Conservation (phyloP, 169 alveolate genomes). For the Plasmodium vinckei region DNA sequence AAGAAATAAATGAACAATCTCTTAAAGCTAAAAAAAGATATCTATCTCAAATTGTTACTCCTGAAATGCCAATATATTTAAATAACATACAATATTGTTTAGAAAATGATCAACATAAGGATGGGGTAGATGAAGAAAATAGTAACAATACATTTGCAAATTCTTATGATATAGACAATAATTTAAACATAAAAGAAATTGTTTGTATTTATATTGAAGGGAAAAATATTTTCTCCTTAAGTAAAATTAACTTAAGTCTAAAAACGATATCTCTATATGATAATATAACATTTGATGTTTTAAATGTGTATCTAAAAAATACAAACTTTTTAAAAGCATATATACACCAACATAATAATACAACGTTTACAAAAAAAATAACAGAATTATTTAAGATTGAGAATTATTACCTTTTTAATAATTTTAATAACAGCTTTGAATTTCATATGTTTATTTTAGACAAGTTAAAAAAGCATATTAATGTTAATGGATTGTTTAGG, state of each 20-base stretch:
- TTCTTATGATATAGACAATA: constrained; percentile 43
- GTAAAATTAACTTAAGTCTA: constrained; percentile 70
- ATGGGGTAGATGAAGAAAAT: neutral
- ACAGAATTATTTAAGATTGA: constrained; percentile 55
- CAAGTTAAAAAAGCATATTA: constrained; percentile 47
- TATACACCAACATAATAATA: constrained; percentile 67
- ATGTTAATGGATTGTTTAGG: constrained; percentile 49
- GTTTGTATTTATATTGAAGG: constrained; percentile 73
- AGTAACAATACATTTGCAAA: constrained; percentile 5
- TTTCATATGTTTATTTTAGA: constrained; percentile 72
- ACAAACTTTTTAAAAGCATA: constrained; percentile 66
- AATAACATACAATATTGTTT: constrained; percentile 71
- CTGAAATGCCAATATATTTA: constrained; percentile 77
- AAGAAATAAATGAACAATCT: constrained; percentile 73
- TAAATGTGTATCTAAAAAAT: constrained; percentile 58
- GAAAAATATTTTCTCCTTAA: constrained; percentile 50
- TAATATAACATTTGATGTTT: constrained; percentile 67
- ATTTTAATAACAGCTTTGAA: constrained; percentile 34
- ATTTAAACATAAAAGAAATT: constrained; percentile 57
- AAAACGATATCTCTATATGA: constrained; percentile 68
- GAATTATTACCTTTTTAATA: constrained; percentile 61
- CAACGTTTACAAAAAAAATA: constrained; percentile 55
- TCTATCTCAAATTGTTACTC: constrained; percentile 77
- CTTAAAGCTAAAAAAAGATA: constrained; percentile 65
- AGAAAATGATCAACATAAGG: neutral